Evolutionary conservation across 2,329 filamentous ascomycete genomes (phyloP), one percentile per base, ranked within the genome.

Genomic region (Diaporthe aspalathi): DNA sequence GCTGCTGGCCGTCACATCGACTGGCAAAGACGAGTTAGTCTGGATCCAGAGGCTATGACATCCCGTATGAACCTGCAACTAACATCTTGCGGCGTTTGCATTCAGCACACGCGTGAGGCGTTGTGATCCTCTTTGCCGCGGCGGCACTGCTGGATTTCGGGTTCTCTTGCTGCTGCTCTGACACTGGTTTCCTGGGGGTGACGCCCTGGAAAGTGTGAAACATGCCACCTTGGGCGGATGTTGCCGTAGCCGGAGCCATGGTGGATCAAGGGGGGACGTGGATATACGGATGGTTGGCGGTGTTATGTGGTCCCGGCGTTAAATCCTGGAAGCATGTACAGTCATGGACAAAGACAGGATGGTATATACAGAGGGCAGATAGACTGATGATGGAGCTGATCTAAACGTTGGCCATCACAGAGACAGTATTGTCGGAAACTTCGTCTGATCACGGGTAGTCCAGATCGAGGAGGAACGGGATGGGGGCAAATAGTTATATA

Each of bases 81-180:
- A 79, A 85, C 84, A 95, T 95, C 81, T 95, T 96, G 73, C 93
- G 88, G 75, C 93, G 87, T 78, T 94, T 91, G 82, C 93, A 94
- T 76, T 93, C 92, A 60, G 92, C 90, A 79, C 92, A 94, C 47
- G 92, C 92, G 77, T 92, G 86, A 32, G 86, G 84, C 71, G 86
- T 88, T 45, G 86, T 88, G 76, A 87, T 86, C 74, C 87, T 83
- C 79, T 87, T 86, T 60, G 82, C 79, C 11, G 80, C 78, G 27
- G 76, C 75, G 11, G 76, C 78, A 45, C 80, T 80, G 69, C 79
- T 82, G 32, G 83, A 74, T 73, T 84, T 86, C 70, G 79, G 76
- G 75, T 77, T 80, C 40, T 81, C 79, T 71, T 77, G 79, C 56
- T 82, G 82, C 68, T 82, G 82, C 67, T 86, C 84, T 63, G 81